A percentile compares a stretch with the other conserved stretches of the same genome.
phyloP scores from a whole-genome alignment of 225 moss, liverwort and hornwort species.

The Ulota crispa region DNA sequence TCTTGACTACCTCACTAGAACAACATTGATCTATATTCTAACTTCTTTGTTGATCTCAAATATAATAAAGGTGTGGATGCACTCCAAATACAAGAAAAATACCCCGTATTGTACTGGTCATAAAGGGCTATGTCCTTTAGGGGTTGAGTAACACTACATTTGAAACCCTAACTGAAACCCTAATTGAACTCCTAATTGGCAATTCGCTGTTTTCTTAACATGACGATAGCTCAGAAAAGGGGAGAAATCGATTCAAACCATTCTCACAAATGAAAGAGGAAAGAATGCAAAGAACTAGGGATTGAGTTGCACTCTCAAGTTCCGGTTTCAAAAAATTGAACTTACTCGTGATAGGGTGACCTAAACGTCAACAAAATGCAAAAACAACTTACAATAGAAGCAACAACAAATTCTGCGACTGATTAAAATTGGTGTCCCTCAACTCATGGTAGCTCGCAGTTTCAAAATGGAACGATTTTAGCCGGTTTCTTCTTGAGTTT shows the following conservation, averaged over 20 bases:
- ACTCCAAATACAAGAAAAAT: too few relatives aligned
- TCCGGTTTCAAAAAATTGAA: not conserved
- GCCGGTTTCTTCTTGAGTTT: too few relatives aligned
- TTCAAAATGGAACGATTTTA: too few relatives aligned
- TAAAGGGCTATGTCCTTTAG: too few relatives aligned
- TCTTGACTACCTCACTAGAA: too few relatives aligned
- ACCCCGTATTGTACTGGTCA: too few relatives aligned
- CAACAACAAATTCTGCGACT: not conserved
- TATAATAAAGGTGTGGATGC: too few relatives aligned
- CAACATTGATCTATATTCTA: too few relatives aligned
- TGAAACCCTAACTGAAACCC: not conserved
- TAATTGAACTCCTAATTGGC: conserved; percentile 14
- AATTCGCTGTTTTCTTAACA: not conserved
- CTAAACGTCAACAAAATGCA: not conserved
- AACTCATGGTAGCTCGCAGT: not conserved
- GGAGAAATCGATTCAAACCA: not conserved
- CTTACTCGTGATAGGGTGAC: not conserved
- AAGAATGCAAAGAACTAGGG: too few relatives aligned
- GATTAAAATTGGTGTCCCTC: not conserved
- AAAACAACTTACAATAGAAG: not conserved
- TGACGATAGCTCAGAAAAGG: not conserved
- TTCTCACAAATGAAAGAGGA: not conserved
- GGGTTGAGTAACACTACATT: too few relatives aligned
- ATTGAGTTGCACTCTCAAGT: not conserved
- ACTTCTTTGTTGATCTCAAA: too few relatives aligned